Conservation (phyloP, 2,329 filamentous ascomycete species). For the Sphaerulina populicola region DNA sequence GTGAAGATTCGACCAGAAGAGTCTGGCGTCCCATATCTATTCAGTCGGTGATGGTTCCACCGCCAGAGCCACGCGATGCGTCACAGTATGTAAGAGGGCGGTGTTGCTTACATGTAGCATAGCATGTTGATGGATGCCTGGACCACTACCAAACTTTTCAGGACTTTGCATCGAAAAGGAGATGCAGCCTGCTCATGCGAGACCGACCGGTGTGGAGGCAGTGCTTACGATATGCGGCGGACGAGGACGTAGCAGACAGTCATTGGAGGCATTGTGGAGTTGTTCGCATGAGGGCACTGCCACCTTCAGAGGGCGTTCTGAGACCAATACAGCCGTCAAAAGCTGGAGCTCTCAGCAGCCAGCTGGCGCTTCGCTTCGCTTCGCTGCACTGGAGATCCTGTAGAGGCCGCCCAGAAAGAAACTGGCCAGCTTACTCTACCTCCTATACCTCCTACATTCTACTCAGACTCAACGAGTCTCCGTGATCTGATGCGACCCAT, state of each 20-base stretch:
- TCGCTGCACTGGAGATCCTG: not conserved
- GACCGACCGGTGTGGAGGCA: no score
- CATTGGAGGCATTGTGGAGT: no score
- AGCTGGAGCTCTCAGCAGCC: not conserved
- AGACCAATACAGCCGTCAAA: not conserved
- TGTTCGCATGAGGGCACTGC: not conserved
- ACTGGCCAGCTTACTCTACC: no score
- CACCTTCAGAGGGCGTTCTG: not conserved
- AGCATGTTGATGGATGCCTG: no score
- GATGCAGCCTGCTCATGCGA: no score
- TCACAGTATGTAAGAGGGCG: not conserved
- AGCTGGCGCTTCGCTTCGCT: not conserved
- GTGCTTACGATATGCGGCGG: no score
- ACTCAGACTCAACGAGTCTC: no score
- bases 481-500: no score
- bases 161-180: no score
- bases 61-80: not conserved
- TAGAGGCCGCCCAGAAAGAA: not conserved
- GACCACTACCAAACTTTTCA: no score
- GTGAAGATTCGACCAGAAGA: not conserved
- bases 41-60: constrained; percentile 3
- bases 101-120: not conserved
- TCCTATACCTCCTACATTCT: no score
- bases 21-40: constrained; percentile 4
- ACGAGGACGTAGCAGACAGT: no score